Base-by-base conservation (phyloP, 2,329 filamentous ascomycete species). In the Penicillium expansum region DNA sequence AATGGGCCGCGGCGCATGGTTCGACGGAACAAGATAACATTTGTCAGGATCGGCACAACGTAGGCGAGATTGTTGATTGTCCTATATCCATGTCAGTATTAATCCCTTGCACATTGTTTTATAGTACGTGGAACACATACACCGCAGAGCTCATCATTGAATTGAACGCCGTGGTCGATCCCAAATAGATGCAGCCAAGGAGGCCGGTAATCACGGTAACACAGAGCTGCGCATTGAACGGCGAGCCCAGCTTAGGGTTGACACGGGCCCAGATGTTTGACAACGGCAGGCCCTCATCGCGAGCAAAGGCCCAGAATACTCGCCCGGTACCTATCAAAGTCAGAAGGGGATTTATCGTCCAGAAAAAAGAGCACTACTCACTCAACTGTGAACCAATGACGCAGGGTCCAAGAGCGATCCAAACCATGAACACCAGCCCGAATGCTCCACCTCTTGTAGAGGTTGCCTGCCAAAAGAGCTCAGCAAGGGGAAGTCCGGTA, bases 91-190 rank as follows among this genome's bases (percentile, higher is more conserved):
- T 33, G 16, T 51, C 14, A 52, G 45, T 18, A 14, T 11, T 14
- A 10, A 11, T 4, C 3, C 4, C 18, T 48, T 41, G 13, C 29
- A 8, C 10, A 39, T 9, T 20, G n/a, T 4, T 33, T 45, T 10
- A n/a, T 10, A 45, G 16, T 24, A 35, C 0, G 29, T 20, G n/a
- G 29, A n/a, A 14, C 13, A 41, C 54, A 14, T 58, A 65, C 64
- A 66, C 64, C 10, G 66, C 58, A 0, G 62, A 65, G 44, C 60
- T 52, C 56, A 73, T 66, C 71, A 73, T 71, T 0, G 86, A 86
- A 45, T 83, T 83, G 71, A 90, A 90, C 0, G 88, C 87, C 0
- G 85, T 86, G 2, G 77, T 82, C 35, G 79, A 85, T n/a, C 84
- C 87, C 1, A 90, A 79, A 56, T 89, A 89, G 37, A 90, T 84